These are phyloP conservation scores for Sugiyamaella japonica DNA, from an alignment of 1,139 yeast genomes.

Conservation along the genomic window DNA sequence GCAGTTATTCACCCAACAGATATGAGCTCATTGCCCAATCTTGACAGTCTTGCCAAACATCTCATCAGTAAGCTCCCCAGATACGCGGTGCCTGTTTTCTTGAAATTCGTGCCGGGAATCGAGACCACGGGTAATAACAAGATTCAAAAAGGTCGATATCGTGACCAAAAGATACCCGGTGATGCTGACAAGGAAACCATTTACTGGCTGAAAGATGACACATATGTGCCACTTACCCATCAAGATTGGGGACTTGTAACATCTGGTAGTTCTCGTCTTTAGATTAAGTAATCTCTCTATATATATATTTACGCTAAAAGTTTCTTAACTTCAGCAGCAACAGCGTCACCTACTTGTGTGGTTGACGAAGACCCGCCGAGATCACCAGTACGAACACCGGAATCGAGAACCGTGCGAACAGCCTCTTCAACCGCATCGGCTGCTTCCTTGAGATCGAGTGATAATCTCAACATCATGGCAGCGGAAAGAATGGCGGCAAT, in stretches of 20 bases:
- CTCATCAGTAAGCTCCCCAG: constrained; percentile 62
- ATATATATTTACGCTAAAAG: constrained; percentile 43
- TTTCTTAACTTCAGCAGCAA: constrained; percentile 68
- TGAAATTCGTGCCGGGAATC: constrained; percentile 64
- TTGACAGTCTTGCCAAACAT: constrained; percentile 45
- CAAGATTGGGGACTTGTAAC: constrained; percentile 53
- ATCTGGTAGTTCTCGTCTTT: constrained; percentile 35
- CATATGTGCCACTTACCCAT: constrained; percentile 59
- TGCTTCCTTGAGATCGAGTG: constrained; percentile 76
- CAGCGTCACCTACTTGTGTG: constrained; percentile 89
- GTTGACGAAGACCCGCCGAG: constrained; percentile 80
- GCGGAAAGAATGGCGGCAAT: constrained; percentile 83
- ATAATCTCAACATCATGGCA: constrained; percentile 94
- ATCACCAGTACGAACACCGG: constrained; percentile 88
- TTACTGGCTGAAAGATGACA: constrained; percentile 64
- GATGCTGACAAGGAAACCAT: constrained; percentile 60
- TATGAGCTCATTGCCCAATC: constrained; percentile 27
- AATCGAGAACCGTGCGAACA: constrained; percentile 75
- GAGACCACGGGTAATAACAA: constrained; percentile 81
- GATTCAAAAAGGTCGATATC: constrained; percentile 73
- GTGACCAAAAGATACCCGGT: constrained; percentile 74
- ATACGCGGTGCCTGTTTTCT: constrained; percentile 84
- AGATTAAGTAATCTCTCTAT: background rate
- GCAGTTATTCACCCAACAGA: constrained; percentile 67
- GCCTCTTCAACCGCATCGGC: constrained; percentile 91